phyloP scores from a whole-genome alignment of 495 filamentous ascomycete species.

The Lasiosphaeria miniovina region DNA sequence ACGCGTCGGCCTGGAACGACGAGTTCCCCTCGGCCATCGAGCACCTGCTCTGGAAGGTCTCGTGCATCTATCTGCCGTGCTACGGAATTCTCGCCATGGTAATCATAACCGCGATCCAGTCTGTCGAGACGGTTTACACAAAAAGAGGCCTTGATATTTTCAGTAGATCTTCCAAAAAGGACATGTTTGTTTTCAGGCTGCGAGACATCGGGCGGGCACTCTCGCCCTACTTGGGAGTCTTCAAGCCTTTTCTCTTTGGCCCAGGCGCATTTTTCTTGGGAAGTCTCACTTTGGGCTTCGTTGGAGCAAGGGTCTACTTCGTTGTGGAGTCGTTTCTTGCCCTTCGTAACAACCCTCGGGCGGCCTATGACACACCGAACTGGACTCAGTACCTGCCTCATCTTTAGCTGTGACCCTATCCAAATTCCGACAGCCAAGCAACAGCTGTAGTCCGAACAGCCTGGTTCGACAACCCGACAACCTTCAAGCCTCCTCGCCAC shows the following conservation, averaged over 20 bases:
- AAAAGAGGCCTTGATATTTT: not conserved
- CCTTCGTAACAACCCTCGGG: not conserved
- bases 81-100: not conserved
- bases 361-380: not conserved
- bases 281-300: not conserved
- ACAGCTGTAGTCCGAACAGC: no score
- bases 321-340: not conserved
- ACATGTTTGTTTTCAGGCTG: not conserved
- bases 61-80: constrained; percentile 1
- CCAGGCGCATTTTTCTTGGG: not conserved
- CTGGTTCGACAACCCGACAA: no score
- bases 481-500: no score
- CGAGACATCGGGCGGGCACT: not conserved
- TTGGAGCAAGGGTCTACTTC: not conserved
- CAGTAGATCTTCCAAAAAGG: no score
- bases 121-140: not conserved
- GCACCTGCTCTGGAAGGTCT: constrained; percentile 6
- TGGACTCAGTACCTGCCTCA: not conserved
- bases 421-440: not conserved
- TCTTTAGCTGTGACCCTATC: not conserved
- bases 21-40: not conserved
- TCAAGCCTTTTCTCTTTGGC: not conserved
- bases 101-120: not conserved
- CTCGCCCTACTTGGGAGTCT: not conserved
- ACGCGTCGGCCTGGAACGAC: constrained; percentile 2